phyloP scores from a whole-genome alignment of 2,329 filamentous ascomycete species.

The Colletotrichum lentis region DNA sequence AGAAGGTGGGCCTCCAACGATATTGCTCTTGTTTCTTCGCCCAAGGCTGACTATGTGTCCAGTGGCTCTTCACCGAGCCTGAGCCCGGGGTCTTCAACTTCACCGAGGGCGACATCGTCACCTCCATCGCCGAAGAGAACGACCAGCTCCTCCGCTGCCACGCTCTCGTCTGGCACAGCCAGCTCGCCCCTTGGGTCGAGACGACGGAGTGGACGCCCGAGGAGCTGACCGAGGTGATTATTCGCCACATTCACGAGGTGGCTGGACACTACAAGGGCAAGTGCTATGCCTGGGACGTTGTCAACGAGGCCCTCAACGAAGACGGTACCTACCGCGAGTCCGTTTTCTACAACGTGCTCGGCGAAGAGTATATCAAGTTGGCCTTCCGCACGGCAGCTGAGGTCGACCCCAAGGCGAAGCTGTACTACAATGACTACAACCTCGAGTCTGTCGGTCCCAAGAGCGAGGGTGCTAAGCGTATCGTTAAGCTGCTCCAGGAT shows the following conservation, averaged over 20 bases:
- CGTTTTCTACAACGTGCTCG: conserved; percentile 65
- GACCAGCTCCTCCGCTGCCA: conserved; percentile 66
- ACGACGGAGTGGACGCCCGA: conserved; percentile 61
- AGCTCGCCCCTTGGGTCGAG: conserved; percentile 50
- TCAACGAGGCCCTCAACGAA: conserved; percentile 70
- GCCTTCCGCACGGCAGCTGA: conserved; percentile 65
- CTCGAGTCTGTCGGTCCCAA: conserved; percentile 63
- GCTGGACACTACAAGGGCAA: conserved; percentile 66
- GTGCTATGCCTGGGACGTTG: conserved; percentile 71
- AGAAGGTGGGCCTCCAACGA: conserved; percentile 49
- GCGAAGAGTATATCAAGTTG: conserved; percentile 64
- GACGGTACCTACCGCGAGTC: conserved; percentile 61
- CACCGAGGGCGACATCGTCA: conserved; percentile 62
- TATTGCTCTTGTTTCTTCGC: not conserved
- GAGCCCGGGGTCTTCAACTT: conserved; percentile 67
- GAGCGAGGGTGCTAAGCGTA: conserved; percentile 53
- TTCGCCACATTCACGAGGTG: conserved; percentile 67
- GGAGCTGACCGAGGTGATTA: conserved; percentile 61
- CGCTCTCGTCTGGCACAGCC: conserved; percentile 58
- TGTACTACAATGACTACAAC: conserved; percentile 68
- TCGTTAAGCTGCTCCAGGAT: conserved; percentile 56
- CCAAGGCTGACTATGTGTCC: conserved; percentile 15
- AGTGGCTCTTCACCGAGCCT: conserved; percentile 69
- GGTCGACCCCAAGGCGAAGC: conserved; percentile 63
- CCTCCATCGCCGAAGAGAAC: conserved; percentile 53